Percentiles rank a stretch among this genome's conserved stretches.
Conservation (phyloP, 192 early-diverging fungal genomes). For the Coemansia sp. region DNA sequence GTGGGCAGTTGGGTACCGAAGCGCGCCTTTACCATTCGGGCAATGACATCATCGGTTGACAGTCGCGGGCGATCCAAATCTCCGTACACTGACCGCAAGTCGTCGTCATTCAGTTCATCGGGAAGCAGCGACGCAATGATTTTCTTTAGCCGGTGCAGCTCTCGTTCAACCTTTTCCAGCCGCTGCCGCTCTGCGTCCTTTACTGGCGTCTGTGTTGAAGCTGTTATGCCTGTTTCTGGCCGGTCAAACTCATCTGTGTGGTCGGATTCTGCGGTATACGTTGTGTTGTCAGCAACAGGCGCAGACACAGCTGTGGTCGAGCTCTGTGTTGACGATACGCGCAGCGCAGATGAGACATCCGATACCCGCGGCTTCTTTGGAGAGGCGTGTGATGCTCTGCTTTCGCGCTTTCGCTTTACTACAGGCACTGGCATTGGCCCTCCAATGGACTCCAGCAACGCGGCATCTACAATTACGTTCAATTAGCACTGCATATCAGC, state of each 20-base stretch:
- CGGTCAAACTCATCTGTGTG: background rate
- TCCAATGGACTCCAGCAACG: background rate
- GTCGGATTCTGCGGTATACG: background rate
- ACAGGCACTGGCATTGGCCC: background rate
- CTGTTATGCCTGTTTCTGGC: background rate
- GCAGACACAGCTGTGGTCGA: conserved; percentile 14
- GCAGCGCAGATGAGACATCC: background rate
- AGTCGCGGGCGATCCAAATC: conserved; percentile 32
- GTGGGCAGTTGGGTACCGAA: conserved; percentile 15
- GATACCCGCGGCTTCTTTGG: background rate
- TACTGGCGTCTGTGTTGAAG: conserved; percentile 1
- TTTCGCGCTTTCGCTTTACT: conserved; percentile 5
- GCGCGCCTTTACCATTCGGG: conserved; percentile 28
- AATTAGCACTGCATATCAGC: background rate
- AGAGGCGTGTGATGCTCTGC: background rate
- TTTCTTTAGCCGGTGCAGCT: conserved; percentile 45
- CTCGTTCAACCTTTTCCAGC: conserved; percentile 49
- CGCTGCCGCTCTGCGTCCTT: conserved; percentile 31
- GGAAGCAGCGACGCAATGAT: conserved; percentile 50
- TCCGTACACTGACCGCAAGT: conserved; percentile 50
- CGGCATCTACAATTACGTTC: background rate
- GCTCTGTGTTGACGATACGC: conserved; percentile 3
- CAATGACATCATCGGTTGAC: conserved; percentile 31
- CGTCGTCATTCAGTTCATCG: conserved; percentile 48
- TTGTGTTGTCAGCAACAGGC: background rate